Percentiles rank a stretch among this genome's conserved stretches.
Conservation (phyloP, 345 rosid genomes). For the Kernera saxatilis region DNA sequence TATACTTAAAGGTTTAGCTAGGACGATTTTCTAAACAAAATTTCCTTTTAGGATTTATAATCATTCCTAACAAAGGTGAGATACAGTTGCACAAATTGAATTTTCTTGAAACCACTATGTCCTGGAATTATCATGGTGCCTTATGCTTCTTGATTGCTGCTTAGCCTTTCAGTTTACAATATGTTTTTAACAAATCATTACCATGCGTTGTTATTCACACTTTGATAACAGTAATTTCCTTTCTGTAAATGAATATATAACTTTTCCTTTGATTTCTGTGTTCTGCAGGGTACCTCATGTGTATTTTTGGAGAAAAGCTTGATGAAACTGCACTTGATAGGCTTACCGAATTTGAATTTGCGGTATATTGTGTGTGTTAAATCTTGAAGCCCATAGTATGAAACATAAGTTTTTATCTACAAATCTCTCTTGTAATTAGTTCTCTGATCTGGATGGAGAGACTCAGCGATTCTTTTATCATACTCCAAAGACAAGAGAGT, state of each 20-base stretch:
- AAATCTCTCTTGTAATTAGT: constrained; percentile 37
- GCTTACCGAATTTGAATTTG: constrained; percentile 66
- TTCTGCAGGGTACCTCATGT: constrained; percentile 75
- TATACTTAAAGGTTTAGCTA: neutral
- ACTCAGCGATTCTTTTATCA: constrained; percentile 71
- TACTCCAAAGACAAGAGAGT: constrained; percentile 80
- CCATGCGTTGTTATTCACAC: neutral
- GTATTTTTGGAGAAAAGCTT: constrained; percentile 69
- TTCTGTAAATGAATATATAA: constrained; percentile 4
- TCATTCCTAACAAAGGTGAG: neutral
- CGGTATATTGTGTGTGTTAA: constrained; percentile 39
- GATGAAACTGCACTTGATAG: constrained; percentile 48
- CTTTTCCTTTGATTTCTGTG: neutral
- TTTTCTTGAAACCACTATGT: neutral
- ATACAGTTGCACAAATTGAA: neutral
- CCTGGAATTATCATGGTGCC: constrained; percentile 15
- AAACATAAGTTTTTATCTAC: neutral
- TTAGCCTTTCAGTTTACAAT: constrained; percentile 8
- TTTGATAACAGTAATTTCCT: neutral
- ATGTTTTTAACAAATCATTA: neutral
- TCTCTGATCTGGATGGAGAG: constrained; percentile 71
- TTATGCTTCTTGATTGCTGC: constrained; percentile 13
- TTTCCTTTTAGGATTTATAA: neutral
- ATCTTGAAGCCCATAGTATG: neutral
- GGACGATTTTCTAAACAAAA: neutral